Conservation (phyloP, 129 eudicot species). For the Pseudognaphalium luteoalbum region DNA sequence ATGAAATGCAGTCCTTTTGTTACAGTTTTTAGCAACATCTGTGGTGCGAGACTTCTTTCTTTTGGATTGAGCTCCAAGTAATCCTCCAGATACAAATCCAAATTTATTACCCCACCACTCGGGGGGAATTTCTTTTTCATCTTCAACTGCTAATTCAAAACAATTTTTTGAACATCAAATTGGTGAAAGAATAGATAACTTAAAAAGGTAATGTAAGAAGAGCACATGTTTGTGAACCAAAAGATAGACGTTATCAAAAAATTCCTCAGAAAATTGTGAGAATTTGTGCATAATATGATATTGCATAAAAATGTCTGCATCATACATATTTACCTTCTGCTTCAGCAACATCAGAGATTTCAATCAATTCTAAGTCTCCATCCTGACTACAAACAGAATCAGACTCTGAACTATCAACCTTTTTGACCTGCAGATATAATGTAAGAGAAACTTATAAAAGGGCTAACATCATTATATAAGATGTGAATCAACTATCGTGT, state of each 20-base stretch:
- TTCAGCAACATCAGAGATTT: slow-evolving; percentile 40
- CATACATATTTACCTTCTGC: slow-evolving; percentile 53
- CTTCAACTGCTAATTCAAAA: slow-evolving; percentile 33
- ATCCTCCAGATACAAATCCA: slow-evolving; percentile 88
- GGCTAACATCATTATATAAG: background rate
- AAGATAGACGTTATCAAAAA: background rate
- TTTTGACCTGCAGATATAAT: slow-evolving; percentile 47
- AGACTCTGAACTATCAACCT: slow-evolving; percentile 38
- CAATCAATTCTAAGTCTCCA: slow-evolving; percentile 33
- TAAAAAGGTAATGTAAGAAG: background rate
- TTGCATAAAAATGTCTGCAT: background rate
- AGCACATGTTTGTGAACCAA: background rate
- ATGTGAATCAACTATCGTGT: background rate
- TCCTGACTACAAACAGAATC: slow-evolving; percentile 29
- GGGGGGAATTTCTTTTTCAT: slow-evolving; percentile 43
- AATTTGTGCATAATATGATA: background rate
- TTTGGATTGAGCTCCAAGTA: slow-evolving; percentile 76
- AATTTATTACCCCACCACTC: slow-evolving; percentile 96
- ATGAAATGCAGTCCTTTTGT: slow-evolving; percentile 62
- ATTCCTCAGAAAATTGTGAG: background rate
- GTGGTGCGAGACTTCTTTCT: slow-evolving; percentile 47
- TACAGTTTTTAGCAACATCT: slow-evolving; percentile 26
- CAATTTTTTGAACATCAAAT: background rate
- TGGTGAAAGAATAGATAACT: background rate
- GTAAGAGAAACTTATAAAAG: background rate